Evolutionary conservation across 192 early-diverging fungal species (phyloP), one percentile per base, ranked within the genome.

Genomic region (Coemansia furcata): DNA sequence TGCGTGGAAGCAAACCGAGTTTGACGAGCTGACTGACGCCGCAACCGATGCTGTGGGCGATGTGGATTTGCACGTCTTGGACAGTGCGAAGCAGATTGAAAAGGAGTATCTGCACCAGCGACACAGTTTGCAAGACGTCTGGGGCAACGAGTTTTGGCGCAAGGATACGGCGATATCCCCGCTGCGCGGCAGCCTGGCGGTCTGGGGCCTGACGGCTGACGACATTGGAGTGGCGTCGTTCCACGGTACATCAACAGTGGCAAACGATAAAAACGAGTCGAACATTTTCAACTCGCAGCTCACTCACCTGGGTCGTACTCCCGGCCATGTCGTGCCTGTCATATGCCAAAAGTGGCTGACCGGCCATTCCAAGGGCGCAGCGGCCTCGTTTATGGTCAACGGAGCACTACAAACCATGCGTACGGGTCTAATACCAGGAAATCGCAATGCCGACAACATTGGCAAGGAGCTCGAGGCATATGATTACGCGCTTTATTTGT

Each of bases 341-440:
- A 30, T 74, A 26, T 74, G 72, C 66, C 72, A 74, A 50, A 74
- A 74, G 68, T 86, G 76, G 52, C 91, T 95, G 71, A 88, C 94
- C 42, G 94, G 94, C 14, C 72, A 76, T 21, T 93, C 95, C 67
- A 97, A 97, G 89, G 95, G 92, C 63, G 91, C 95, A 30, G 94
- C 95, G 37, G 95, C 95, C 58, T 92, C 92, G n/a, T 97, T 94
- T 93, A 97, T 97, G 94, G 85, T 92, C 74, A 96, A 95, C 85
- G 93, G 94, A 64, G 86, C 92, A 60, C 79, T 96, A 44, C 93
- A 97, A 76, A 39, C 84, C 89, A 54, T 86, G 86, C 67, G 87
- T 59, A 91, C 89, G 38, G 92, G 93, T 69, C 83, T 93, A 36
- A 85, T 95, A 50, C 94, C 94, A 14, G 94, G 94, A 50, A 96